Percentiles rank a stretch among this genome's conserved stretches.
Evolutionary conservation across 2,329 filamentous ascomycete species (phyloP).

Genomic region (Plectosphaerella cucumerina): DNA sequence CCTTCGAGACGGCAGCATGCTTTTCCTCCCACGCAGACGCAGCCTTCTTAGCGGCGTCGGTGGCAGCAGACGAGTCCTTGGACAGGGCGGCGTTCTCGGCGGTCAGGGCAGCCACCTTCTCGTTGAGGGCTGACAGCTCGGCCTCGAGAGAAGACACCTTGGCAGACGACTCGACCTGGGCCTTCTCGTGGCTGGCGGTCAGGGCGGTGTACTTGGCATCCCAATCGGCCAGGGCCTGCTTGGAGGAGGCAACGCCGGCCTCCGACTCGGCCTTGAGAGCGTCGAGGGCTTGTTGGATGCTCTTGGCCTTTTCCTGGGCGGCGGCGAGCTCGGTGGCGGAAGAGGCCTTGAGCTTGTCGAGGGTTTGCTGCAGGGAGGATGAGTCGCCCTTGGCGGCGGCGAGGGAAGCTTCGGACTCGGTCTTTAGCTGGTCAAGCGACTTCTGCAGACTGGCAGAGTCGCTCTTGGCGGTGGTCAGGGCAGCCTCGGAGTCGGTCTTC

Average conservation of each 20-base stretch:
- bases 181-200: slow-evolving; percentile 20
- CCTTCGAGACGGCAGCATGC: slow-evolving; percentile 23
- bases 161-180: slow-evolving; percentile 19
- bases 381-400: slow-evolving; percentile 23
- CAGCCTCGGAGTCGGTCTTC: slow-evolving; percentile 25
- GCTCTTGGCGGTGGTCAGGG: slow-evolving; percentile 22
- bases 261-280: slow-evolving; percentile 20
- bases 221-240: slow-evolving; percentile 21
- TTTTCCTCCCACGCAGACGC: slow-evolving; percentile 26
- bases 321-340: slow-evolving; percentile 20
- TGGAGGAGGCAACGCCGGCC: slow-evolving; percentile 20
- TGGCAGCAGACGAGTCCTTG: slow-evolving; percentile 18
- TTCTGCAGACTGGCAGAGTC: slow-evolving; percentile 21
- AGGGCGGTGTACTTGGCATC: slow-evolving; percentile 15
- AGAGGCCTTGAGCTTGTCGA: slow-evolving; percentile 20
- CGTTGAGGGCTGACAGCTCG: slow-evolving; percentile 16
- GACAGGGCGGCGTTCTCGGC: slow-evolving; percentile 18
- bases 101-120: slow-evolving; percentile 13
- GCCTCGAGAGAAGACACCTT: slow-evolving; percentile 14
- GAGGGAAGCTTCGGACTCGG: slow-evolving; percentile 25
- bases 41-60: slow-evolving; percentile 25
- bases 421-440: slow-evolving; percentile 21
- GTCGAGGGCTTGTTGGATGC: slow-evolving; percentile 13
- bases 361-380: slow-evolving; percentile 10
- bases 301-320: slow-evolving; percentile 20